These are phyloP conservation scores for Pseudogymnoascus sp. DNA, from an alignment of 2,329 filamentous ascomycete genomes.

Conservation along the genomic window DNA sequence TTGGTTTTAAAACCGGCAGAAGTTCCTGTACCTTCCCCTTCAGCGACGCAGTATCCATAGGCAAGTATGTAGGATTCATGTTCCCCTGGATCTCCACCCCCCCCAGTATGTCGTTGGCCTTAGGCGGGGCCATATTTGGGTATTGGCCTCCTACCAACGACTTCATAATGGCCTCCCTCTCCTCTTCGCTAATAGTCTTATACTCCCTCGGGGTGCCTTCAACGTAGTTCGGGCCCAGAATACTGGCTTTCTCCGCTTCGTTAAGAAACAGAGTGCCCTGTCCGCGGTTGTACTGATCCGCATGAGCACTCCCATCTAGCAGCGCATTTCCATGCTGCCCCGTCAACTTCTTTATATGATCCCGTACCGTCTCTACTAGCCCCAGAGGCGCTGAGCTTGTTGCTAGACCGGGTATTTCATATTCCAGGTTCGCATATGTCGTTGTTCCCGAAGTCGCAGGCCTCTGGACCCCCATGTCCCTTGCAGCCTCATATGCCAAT, in stretches of 20 bases:
- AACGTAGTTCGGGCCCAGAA: neutral
- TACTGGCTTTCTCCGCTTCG: slow-evolving; percentile 6
- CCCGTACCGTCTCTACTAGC: slow-evolving; percentile 19
- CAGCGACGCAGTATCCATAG: slow-evolving; percentile 22
- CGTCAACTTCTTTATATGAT: slow-evolving; percentile 24
- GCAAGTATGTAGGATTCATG: slow-evolving; percentile 28
- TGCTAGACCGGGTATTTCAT: slow-evolving; percentile 21
- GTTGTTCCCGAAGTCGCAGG: slow-evolving; percentile 23
- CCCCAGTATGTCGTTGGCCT: slow-evolving; percentile 18
- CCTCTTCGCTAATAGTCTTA: neutral
- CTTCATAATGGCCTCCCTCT: slow-evolving; percentile 8
- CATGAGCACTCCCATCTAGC: neutral
- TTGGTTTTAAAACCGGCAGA: slow-evolving; percentile 17
- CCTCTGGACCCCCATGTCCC: slow-evolving; percentile 20
- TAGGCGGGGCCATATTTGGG: slow-evolving; percentile 14
- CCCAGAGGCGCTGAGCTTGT: slow-evolving; percentile 17
- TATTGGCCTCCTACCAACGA: slow-evolving; percentile 28
- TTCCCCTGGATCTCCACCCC: slow-evolving; percentile 20
- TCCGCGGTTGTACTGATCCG: slow-evolving; percentile 5
- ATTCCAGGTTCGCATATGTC: slow-evolving; percentile 16
- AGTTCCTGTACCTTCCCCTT: slow-evolving; percentile 24
- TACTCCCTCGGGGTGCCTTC: neutral
- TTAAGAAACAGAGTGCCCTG: slow-evolving; percentile 7
- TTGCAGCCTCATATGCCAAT: slow-evolving; percentile 18
- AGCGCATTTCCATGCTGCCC: slow-evolving; percentile 9